Evolutionary conservation across 2,329 filamentous ascomycete species (phyloP).

Genomic region (Colletotrichum truncatum): DNA sequence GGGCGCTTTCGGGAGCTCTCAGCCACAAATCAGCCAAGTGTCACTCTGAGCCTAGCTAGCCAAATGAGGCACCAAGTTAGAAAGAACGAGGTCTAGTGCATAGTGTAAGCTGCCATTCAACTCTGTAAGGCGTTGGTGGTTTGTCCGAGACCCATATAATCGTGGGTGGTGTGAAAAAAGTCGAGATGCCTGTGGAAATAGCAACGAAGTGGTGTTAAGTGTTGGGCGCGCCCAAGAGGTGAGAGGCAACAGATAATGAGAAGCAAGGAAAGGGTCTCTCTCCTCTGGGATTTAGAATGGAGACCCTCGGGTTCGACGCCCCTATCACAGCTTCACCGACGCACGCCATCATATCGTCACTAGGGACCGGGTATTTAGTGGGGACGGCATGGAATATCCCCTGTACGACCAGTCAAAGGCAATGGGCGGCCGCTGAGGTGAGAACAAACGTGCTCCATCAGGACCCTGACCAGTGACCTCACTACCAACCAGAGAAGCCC

Average conservation of each 20-base stretch:
- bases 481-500: no score
- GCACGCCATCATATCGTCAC: conserved; percentile 26
- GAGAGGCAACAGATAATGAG: no score
- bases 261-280: no score
- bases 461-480: background rate
- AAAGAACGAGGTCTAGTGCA: background rate
- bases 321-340: conserved; percentile 9
- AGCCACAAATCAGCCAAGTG: background rate
- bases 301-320: no score
- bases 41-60: background rate
- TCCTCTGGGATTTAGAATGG: no score
- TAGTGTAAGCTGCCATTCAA: no score
- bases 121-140: no score
- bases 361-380: conserved; percentile 4
- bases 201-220: no score
- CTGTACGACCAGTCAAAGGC: background rate
- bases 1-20: background rate
- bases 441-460: background rate
- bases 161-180: no score
- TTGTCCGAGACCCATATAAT: no score
- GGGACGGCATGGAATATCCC: conserved; percentile 1
- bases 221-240: no score
- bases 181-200: no score
- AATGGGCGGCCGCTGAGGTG: background rate
- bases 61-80: background rate